Conservation (phyloP, 805 yeast species). For the Torulaspora indica region DNA sequence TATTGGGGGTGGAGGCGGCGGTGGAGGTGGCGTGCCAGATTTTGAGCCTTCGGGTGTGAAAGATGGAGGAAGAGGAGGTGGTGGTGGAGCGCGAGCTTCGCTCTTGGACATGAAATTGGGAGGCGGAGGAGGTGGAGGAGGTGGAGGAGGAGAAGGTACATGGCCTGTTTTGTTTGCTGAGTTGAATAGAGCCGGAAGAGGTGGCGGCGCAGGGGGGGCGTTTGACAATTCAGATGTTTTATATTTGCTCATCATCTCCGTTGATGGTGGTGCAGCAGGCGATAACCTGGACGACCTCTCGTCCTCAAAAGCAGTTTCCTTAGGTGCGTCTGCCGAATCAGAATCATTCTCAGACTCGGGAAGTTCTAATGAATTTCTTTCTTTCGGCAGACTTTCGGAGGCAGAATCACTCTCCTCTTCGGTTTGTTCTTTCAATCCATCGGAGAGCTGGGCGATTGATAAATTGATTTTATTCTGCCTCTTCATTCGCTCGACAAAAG, state of each 20-base stretch:
- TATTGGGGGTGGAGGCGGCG: slow-evolving; percentile 33
- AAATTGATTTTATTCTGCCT: slow-evolving; percentile 23
- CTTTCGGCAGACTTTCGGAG: neutral
- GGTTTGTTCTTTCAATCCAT: neutral
- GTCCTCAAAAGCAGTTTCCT: neutral
- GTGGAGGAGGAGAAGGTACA: neutral
- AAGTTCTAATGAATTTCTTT: neutral
- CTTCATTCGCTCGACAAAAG: slow-evolving; percentile 33
- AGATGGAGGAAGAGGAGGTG: slow-evolving; percentile 38
- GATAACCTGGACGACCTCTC: slow-evolving; percentile 1
- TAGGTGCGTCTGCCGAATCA: too few species aligned
- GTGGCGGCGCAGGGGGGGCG: slow-evolving; percentile 25
- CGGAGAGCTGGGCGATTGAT: neutral
- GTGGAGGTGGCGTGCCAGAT: slow-evolving; percentile 32
- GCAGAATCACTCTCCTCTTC: neutral
- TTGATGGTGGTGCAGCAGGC: slow-evolving; percentile 31
- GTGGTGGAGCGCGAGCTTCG: slow-evolving; percentile 11
- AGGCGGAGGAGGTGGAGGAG: slow-evolving; percentile 31
- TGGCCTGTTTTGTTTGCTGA: too few species aligned
- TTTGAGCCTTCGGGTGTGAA: slow-evolving; percentile 11
- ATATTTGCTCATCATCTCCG: slow-evolving; percentile 3
- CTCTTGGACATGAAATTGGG: slow-evolving; percentile 3
- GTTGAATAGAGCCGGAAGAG: slow-evolving; percentile 19
- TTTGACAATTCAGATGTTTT: slow-evolving; percentile 9
- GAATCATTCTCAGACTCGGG: too few species aligned